phyloP scores from a whole-genome alignment of 345 rosid genomes.

The Aquilaria malaccensis region DNA sequence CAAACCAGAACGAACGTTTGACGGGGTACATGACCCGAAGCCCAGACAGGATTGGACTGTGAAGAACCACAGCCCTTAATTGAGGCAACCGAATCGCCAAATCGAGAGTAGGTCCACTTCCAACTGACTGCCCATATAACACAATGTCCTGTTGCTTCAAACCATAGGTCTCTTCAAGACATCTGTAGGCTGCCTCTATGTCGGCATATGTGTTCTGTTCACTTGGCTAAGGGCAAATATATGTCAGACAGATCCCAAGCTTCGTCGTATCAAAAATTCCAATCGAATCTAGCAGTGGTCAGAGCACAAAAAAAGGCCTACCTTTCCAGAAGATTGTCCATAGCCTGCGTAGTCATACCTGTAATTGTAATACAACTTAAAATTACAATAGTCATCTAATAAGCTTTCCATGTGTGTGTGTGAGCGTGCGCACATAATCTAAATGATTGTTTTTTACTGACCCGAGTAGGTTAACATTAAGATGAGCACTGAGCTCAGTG shows the following conservation, averaged over 20 bases:
- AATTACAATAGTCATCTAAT: background rate
- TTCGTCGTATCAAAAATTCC: background rate
- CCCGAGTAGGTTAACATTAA: conserved; percentile 83
- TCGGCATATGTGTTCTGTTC: conserved; percentile 91
- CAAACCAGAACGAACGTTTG: conserved; percentile 71
- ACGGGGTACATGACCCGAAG: conserved; percentile 82
- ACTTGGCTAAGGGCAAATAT: conserved; percentile 38
- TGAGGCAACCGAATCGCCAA: conserved; percentile 54
- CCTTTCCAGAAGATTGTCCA: conserved; percentile 91
- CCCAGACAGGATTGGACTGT: conserved; percentile 82
- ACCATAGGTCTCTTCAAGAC: conserved; percentile 57
- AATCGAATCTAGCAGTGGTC: background rate
- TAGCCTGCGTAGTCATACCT: conserved; percentile 94
- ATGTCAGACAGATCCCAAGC: background rate
- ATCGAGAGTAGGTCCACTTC: conserved; percentile 88
- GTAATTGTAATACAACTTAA: conserved; percentile 13
- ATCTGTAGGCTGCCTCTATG: conserved; percentile 69
- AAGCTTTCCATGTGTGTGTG: too few relatives aligned
- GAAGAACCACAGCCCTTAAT: conserved; percentile 72
- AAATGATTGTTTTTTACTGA: conserved; percentile 21
- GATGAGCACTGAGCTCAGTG: conserved; percentile 63
- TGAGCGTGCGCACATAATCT: too few relatives aligned
- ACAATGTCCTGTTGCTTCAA: conserved; percentile 65
- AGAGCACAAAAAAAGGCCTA: conserved; percentile 17
- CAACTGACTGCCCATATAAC: conserved; percentile 80